Evolutionary conservation across 306 rosid genomes (phyloP), one percentile per base, ranked within the genome.

Genomic region (Glycine latifolia): DNA sequence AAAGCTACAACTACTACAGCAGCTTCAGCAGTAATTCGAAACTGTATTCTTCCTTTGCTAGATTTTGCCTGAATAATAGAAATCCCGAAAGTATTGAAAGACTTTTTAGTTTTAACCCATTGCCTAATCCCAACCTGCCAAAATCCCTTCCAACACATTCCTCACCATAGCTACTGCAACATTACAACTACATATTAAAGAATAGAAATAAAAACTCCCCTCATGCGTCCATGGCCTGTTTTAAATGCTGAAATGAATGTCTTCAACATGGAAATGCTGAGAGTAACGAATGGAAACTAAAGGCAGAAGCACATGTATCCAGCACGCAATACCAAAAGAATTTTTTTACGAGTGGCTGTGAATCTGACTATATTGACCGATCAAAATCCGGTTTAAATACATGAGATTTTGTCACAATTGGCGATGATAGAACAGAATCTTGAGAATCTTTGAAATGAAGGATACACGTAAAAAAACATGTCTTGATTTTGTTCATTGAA

Each of bases 391-490:
- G 49, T 60, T 83, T 87, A 44, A 87, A 72, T 53, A 82, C 49
- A 79, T 50, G 63, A 67, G 85, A 87, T 87, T 83, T 71, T 85
- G 62, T 81, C 71, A 63, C 84, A 80, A 78, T 58, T 49, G 37
- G 33, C 7, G 6, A 31, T 20, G 52, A 79, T 84, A 65, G 15
- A 52, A 77, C 67, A 84, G 73, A 78, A 76, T 89, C 81, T 75
- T 7, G 49, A 87, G 55, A 87, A 88, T 91, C 91, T 87, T 37
- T 84, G 79, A 79, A 75, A 85, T 47, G 84, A 82, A 85, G 73
- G 73, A 75, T 58, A 39, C 68, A 75, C 44, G 63, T 71, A 20
- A 76, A 82, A 35, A 73, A 78, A 47, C 78, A 46, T 83, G 12
- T 76, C 33, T 76, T 80, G 71, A 8, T 62, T 62, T 73, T 79